Evolutionary conservation across 345 rosid species (phyloP).

Genomic region (Euphorbia pulcherrima): DNA sequence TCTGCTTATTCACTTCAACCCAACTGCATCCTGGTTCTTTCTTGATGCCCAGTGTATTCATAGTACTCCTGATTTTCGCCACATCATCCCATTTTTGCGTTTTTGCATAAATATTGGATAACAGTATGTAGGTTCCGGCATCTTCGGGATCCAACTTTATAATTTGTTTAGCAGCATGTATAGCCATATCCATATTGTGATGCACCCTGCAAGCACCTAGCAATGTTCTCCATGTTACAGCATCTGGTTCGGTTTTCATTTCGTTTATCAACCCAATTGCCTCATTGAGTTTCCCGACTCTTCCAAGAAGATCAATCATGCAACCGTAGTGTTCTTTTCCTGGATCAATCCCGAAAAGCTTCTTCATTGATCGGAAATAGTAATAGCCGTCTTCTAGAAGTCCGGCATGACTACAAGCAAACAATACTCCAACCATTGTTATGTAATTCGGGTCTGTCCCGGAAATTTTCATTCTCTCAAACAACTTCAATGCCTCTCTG

Average conservation of each 20-base stretch:
- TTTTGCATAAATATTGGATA: conserved; percentile 73
- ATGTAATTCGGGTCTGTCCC: conserved; percentile 54
- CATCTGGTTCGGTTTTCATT: conserved; percentile 61
- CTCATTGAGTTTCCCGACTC: conserved; percentile 63
- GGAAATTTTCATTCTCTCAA: conserved; percentile 49
- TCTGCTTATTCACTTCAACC: conserved; percentile 60
- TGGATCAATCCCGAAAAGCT: conserved; percentile 54
- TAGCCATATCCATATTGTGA: conserved; percentile 46
- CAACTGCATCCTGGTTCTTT: conserved; percentile 78
- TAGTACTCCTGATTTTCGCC: conserved; percentile 39
- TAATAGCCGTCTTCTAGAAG: conserved; percentile 55
- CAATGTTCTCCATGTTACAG: conserved; percentile 59
- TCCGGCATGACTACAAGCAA: conserved; percentile 79
- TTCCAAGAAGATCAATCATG: conserved; percentile 71
- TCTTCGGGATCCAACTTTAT: conserved; percentile 54
- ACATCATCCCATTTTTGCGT: conserved; percentile 61
- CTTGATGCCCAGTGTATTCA: conserved; percentile 46
- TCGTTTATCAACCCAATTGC: conserved; percentile 53
- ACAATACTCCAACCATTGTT: conserved; percentile 56
- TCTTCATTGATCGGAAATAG: conserved; percentile 59
- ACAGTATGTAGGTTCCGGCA: conserved; percentile 54
- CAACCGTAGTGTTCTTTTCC: conserved; percentile 70
- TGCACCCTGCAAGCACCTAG: conserved; percentile 69
- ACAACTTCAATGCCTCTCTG: conserved; percentile 49
- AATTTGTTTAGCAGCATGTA: conserved; percentile 53